Evolutionary conservation across 2,329 filamentous ascomycete genomes (phyloP).

Genomic region (Aquanectria penicillioides): DNA sequence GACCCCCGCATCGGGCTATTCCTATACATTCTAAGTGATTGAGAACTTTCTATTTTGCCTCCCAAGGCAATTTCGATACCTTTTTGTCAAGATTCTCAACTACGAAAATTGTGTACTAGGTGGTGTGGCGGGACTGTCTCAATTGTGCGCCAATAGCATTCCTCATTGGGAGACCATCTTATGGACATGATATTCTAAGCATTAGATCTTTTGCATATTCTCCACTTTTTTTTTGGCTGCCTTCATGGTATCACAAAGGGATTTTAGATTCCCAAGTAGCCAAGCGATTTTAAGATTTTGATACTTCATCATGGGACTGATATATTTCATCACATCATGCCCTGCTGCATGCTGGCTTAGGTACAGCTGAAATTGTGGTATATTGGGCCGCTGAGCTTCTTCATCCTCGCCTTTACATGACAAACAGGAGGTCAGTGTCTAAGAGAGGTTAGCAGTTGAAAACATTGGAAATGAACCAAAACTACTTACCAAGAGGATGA

Average conservation of each 20-base stretch:
- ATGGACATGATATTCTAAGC: no score
- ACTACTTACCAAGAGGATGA: conserved; percentile 85
- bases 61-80: neutral
- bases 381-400: neutral
- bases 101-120: no score
- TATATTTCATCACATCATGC: conserved; percentile 9
- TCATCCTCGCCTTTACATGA: conserved; percentile 63
- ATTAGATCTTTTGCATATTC: neutral
- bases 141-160: neutral
- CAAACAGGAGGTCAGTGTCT: conserved; percentile 74
- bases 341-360: neutral
- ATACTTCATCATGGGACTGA: no score
- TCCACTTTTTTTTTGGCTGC: no score
- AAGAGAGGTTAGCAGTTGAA: conserved; percentile 5
- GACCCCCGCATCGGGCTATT: conserved; percentile 53
- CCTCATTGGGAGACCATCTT: no score
- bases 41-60: conserved; percentile 10
- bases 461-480: conserved; percentile 3
- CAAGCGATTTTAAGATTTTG: no score
- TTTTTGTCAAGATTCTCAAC: no score
- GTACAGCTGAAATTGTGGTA: neutral
- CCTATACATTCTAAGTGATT: conserved; percentile 38
- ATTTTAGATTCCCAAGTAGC: no score
- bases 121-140: neutral
- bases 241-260: no score